Conservation (phyloP, 2,329 filamentous ascomycete species). For the Pestalotiopsis sp. region DNA sequence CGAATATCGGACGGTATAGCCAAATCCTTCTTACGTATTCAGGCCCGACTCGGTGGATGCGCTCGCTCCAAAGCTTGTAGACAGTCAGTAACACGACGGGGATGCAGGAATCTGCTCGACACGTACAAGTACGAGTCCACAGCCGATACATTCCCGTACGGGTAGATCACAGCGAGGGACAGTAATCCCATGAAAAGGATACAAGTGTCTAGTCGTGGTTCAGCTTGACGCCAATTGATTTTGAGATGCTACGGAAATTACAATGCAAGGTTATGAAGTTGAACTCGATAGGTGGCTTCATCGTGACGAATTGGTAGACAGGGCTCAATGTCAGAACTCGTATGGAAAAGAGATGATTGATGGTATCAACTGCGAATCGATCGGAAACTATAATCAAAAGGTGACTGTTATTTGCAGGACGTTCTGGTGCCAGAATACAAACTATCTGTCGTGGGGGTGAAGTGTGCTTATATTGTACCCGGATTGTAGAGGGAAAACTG, state of each 20-base stretch:
- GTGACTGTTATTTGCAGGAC: too few species aligned
- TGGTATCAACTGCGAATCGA: background rate
- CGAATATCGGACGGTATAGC: background rate
- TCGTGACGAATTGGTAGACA: background rate
- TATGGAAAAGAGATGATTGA: background rate
- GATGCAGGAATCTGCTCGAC: too few species aligned
- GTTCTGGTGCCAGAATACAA: too few species aligned
- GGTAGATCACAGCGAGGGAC: constrained; percentile 38
- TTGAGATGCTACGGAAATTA: background rate
- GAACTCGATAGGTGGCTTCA: background rate
- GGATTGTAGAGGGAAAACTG: too few species aligned
- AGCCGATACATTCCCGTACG: constrained; percentile 41
- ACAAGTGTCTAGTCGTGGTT: background rate
- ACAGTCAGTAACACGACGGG: background rate
- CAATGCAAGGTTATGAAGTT: background rate
- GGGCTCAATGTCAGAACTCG: background rate
- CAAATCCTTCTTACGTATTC: constrained; percentile 40
- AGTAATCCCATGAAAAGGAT: constrained; percentile 28
- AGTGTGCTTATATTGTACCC: too few species aligned
- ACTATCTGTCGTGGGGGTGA: too few species aligned
- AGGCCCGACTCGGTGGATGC: constrained; percentile 53
- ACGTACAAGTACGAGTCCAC: constrained; percentile 48
- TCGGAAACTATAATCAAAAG: too few species aligned
- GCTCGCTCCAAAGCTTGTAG: constrained; percentile 44
- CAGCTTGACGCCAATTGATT: background rate